phyloP scores from a whole-genome alignment of 2,329 filamentous ascomycete genomes.

The Pezicula radicicola region DNA sequence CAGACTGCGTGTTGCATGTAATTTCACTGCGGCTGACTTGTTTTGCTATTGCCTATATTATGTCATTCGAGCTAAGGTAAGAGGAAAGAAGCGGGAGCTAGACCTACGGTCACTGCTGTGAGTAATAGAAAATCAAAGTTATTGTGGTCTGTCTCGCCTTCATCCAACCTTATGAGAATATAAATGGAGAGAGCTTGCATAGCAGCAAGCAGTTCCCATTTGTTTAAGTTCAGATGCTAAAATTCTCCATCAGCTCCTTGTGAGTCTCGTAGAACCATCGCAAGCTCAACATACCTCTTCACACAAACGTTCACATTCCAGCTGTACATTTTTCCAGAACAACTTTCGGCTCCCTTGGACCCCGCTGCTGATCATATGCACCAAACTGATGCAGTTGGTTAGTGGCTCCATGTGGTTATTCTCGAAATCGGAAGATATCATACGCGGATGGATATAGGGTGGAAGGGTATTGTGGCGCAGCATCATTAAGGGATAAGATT shows the following conservation, averaged over 20 bases:
- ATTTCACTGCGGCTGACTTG: conserved; percentile 10
- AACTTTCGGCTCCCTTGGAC: conserved; percentile 33
- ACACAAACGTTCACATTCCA: conserved; percentile 38
- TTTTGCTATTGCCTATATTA: conserved; percentile 11
- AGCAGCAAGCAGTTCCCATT: conserved; percentile 36
- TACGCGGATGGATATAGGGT: conserved; percentile 38
- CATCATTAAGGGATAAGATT: conserved; percentile 39
- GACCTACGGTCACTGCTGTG: conserved; percentile 31
- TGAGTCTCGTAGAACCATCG: neutral
- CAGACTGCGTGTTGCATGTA: conserved; percentile 13
- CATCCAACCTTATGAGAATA: conserved; percentile 37
- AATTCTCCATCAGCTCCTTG: conserved; percentile 6
- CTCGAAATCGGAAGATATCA: conserved; percentile 21
- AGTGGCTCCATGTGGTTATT: conserved; percentile 32
- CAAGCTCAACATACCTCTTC: conserved; percentile 28
- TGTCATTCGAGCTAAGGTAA: conserved; percentile 5
- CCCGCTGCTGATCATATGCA: conserved; percentile 35
- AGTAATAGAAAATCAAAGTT: conserved; percentile 36
- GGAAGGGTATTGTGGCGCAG: conserved; percentile 33
- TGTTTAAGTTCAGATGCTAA: conserved; percentile 28
- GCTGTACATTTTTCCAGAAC: conserved; percentile 41
- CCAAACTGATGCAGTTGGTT: conserved; percentile 37
- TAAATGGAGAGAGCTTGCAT: conserved; percentile 43
- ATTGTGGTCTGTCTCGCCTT: conserved; percentile 41
- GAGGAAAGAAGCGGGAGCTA: conserved; percentile 1